These are phyloP conservation scores for Fremontodendron californicum DNA, from an alignment of 345 rosid genomes.

Conservation along the genomic window DNA sequence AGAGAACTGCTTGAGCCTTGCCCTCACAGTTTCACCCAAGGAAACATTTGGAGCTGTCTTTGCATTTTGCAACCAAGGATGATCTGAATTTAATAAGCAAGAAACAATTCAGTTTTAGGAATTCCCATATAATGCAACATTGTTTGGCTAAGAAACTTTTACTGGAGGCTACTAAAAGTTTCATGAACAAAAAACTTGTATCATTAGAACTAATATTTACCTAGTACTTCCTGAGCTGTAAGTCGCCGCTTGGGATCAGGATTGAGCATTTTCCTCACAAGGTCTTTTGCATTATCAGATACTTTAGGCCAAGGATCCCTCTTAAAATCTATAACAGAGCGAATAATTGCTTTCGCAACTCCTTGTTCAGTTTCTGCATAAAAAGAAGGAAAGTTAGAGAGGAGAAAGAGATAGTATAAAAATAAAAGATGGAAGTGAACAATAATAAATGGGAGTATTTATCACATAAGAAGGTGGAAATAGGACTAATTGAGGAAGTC, in stretches of 20 bases:
- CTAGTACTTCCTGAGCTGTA: slow-evolving; percentile 93
- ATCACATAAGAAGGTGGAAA: neutral
- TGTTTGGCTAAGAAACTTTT: neutral
- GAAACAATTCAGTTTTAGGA: slow-evolving; percentile 9
- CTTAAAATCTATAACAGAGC: slow-evolving; percentile 72
- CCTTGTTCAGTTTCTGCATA: slow-evolving; percentile 96
- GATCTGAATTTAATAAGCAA: slow-evolving; percentile 50
- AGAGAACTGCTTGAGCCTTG: slow-evolving; percentile 93
- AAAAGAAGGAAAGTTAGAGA: slow-evolving; percentile 2
- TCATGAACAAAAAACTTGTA: slow-evolving; percentile 1
- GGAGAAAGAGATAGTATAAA: neutral
- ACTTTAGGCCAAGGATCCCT: slow-evolving; percentile 99
- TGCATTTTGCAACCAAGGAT: slow-evolving; percentile 92
- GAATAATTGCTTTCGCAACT: slow-evolving; percentile 89
- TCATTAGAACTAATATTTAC: slow-evolving; percentile 32
- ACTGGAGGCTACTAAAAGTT: neutral
- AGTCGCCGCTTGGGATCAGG: slow-evolving; percentile 86
- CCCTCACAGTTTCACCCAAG: slow-evolving; percentile 90
- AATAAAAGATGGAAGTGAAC: slow-evolving; percentile 1
- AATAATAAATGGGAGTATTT: neutral
- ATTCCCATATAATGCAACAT: neutral
- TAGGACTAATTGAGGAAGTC: neutral
- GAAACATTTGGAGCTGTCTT: slow-evolving; percentile 92
- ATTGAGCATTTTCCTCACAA: slow-evolving; percentile 87
- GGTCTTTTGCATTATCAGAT: slow-evolving; percentile 83